A percentile compares a stretch with the other conserved stretches of the same genome.
phyloP scores from a whole-genome alignment of 805 yeast genomes.

The Wickerhamomyces pijperi region DNA sequence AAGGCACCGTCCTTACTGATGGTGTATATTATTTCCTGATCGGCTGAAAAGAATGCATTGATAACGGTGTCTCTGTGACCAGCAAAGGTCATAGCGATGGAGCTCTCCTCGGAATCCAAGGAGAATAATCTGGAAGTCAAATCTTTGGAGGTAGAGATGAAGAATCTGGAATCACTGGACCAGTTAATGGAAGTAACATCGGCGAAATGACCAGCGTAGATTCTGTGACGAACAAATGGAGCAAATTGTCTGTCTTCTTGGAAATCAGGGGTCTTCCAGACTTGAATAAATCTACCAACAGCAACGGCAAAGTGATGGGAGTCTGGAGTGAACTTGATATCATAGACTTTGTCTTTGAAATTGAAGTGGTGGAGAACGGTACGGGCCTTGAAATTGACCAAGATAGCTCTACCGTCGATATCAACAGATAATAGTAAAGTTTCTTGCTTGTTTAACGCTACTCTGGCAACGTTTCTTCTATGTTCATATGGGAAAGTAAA shows the following conservation, averaged over 20 bases:
- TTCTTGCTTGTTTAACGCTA: constrained; percentile 77
- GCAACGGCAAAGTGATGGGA: constrained; percentile 84
- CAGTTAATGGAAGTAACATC: constrained; percentile 72
- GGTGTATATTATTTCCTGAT: constrained; percentile 85
- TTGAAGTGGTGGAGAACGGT: constrained; percentile 90
- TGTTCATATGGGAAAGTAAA: constrained; percentile 91
- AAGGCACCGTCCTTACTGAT: constrained; percentile 92
- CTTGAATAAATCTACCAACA: constrained; percentile 69
- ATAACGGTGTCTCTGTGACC: constrained; percentile 90
- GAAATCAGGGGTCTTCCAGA: constrained; percentile 84
- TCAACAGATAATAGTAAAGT: constrained; percentile 77
- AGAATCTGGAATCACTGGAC: constrained; percentile 85
- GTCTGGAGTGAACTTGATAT: constrained; percentile 77
- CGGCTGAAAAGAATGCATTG: constrained; percentile 76
- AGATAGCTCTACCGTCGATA: constrained; percentile 84
- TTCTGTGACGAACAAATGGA: constrained; percentile 84
- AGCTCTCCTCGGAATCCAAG: constrained; percentile 53
- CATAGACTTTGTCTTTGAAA: constrained; percentile 69
- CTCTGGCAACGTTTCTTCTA: constrained; percentile 65
- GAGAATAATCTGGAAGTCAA: constrained; percentile 82
- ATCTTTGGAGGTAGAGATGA: constrained; percentile 81
- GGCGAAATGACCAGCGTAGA: constrained; percentile 86
- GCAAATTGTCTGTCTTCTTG: constrained; percentile 88
- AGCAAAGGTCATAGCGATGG: constrained; percentile 74
- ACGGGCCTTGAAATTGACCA: constrained; percentile 74